Conservation (phyloP, 2,329 filamentous ascomycete genomes). For the Anthostomella pinea region DNA sequence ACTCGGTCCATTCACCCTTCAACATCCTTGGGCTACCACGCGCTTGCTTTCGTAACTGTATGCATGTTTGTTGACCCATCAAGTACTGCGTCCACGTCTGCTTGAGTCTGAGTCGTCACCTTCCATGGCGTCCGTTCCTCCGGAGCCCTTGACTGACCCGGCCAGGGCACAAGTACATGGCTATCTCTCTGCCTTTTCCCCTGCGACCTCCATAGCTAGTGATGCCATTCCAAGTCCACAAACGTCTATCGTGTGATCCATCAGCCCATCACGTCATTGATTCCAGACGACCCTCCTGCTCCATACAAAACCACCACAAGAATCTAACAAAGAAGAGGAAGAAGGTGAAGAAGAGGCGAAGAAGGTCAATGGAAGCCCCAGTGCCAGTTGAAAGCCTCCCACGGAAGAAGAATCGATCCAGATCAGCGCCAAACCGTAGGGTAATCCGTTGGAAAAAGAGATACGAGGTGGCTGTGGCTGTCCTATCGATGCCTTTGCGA, state of each 20-base stretch:
- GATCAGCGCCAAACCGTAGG: conserved; percentile 20
- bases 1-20: too few species aligned
- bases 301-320: conserved; percentile 10
- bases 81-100: too few species aligned
- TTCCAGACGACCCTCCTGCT: conserved; percentile 8
- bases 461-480: conserved; percentile 12
- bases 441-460: conserved; percentile 18
- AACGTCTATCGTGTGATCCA: conserved; percentile 11
- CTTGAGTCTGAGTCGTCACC: too few species aligned
- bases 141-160: too few species aligned
- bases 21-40: too few species aligned
- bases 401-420: conserved; percentile 15
- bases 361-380: conserved; percentile 6
- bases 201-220: too few species aligned
- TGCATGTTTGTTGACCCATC: too few species aligned
- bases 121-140: too few species aligned
- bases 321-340: conserved; percentile 14
- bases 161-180: too few species aligned
- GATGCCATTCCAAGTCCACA: too few species aligned
- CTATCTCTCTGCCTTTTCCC: too few species aligned
- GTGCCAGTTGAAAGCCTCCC: conserved; percentile 11
- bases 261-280: conserved; percentile 16
- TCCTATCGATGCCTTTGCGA: conserved; percentile 19
- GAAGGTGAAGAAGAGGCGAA: conserved; percentile 5
- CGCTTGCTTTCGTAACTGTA: too few species aligned